These are phyloP conservation scores for Trichoderma polysporum DNA, from an alignment of 2,329 filamentous ascomycete species.

Conservation along the genomic window DNA sequence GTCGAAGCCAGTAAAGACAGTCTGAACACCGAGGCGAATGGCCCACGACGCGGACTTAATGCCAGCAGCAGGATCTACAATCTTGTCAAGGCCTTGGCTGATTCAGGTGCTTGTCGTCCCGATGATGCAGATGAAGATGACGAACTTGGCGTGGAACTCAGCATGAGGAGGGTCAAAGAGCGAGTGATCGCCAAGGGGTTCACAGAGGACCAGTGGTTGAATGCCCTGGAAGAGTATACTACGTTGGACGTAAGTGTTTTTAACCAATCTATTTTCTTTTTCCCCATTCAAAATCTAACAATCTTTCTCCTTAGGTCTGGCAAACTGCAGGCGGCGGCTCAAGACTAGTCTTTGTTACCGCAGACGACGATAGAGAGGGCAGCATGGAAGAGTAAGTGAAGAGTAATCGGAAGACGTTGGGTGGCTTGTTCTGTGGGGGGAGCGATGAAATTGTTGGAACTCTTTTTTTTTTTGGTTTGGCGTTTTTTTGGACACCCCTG, in stretches of 20 bases:
- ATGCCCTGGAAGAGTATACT: conserved; percentile 86
- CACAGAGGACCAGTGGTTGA: conserved; percentile 87
- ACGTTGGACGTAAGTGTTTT: conserved; percentile 74
- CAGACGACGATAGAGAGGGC: conserved; percentile 50
- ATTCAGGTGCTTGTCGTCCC: conserved; percentile 80
- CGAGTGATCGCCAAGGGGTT: conserved; percentile 94
- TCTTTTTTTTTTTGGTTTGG: conserved; percentile 29
- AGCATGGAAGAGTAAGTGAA: conserved; percentile 43
- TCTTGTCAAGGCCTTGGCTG: conserved; percentile 83
- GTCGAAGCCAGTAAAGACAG: conserved; percentile 93
- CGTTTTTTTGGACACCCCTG: conserved; percentile 32
- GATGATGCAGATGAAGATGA: conserved; percentile 61
- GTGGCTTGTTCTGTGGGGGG: background rate
- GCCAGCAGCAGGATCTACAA: conserved; percentile 92
- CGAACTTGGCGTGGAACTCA: conserved; percentile 65
- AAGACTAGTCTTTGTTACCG: conserved; percentile 68
- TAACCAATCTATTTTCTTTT: background rate
- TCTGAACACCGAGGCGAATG: conserved; percentile 68
- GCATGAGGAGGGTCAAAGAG: conserved; percentile 84
- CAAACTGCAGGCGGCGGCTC: conserved; percentile 72
- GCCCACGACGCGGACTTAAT: conserved; percentile 67
- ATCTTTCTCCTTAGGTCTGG: conserved; percentile 59
- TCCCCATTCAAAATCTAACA: background rate
- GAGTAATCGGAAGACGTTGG: background rate
- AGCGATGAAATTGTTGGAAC: conserved; percentile 17